Evolutionary conservation across 2,329 filamentous ascomycete genomes (phyloP).

Genomic region (Dactylellina parvicollis): DNA sequence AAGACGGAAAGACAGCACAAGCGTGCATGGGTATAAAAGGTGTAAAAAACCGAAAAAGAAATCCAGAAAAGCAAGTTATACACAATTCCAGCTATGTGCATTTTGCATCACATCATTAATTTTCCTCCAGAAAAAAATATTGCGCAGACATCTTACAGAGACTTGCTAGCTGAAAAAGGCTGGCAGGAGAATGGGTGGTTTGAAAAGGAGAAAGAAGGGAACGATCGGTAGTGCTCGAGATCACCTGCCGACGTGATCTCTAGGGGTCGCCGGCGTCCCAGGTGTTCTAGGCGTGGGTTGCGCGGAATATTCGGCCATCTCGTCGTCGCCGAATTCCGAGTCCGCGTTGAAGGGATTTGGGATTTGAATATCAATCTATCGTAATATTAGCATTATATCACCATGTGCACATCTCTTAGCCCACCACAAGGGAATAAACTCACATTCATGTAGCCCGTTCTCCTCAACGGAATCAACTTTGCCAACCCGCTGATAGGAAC

Average conservation of each 20-base stretch:
- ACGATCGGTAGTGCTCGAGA: neutral
- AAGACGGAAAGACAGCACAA: neutral
- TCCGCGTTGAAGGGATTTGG: slow-evolving; percentile 69
- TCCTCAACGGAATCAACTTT: slow-evolving; percentile 78
- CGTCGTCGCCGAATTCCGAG: slow-evolving; percentile 52
- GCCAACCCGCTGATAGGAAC: slow-evolving; percentile 66
- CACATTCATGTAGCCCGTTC: slow-evolving; percentile 87
- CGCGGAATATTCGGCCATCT: slow-evolving; percentile 39
- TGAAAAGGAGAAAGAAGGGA: neutral
- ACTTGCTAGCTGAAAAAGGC: neutral
- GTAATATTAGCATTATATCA: slow-evolving; percentile 54
- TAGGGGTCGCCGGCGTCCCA: slow-evolving; percentile 26
- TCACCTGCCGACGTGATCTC: slow-evolving; percentile 35
- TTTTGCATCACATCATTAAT: slow-evolving; percentile 25
- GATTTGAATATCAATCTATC: slow-evolving; percentile 80
- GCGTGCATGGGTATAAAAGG: neutral
- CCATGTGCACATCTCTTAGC: neutral
- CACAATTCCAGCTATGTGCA: slow-evolving; percentile 44
- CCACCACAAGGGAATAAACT: slow-evolving; percentile 59
- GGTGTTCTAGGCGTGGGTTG: slow-evolving; percentile 32
- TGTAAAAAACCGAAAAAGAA: slow-evolving; percentile 9
- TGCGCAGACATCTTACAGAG: neutral
- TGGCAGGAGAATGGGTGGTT: neutral
- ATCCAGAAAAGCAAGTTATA: slow-evolving; percentile 5
- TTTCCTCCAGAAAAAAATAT: neutral